phyloP scores from a whole-genome alignment of 176 grass and related monocot species.

The Rhynchospora tenuis region DNA sequence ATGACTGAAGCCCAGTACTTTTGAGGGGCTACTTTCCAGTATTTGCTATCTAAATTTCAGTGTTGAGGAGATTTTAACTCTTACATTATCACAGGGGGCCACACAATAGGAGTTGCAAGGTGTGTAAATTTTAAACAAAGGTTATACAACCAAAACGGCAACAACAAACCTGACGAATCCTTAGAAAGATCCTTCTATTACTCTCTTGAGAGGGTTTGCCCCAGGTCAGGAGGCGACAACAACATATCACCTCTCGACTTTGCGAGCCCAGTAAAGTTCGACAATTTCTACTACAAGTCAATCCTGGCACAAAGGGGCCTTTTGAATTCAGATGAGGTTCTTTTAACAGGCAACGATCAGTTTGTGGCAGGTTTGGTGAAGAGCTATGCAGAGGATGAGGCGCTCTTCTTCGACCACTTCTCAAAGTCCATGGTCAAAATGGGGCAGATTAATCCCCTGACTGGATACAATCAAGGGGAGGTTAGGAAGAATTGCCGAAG shows the following conservation, averaged over 20 bases:
- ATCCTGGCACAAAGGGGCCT: constrained; percentile 56
- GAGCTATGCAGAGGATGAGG: constrained; percentile 56
- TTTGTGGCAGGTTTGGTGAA: constrained; percentile 42
- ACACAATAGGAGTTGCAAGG: constrained; percentile 75
- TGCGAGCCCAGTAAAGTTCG: constrained; percentile 50
- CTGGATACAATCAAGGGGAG: constrained; percentile 44
- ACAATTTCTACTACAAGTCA: constrained; percentile 81
- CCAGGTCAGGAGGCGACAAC: constrained; percentile 53
- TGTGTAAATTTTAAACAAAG: constrained; percentile 79
- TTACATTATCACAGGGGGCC: constrained; percentile 45
- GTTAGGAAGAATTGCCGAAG: constrained; percentile 55
- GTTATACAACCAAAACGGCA: constrained; percentile 69
- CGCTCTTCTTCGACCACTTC: constrained; percentile 64
- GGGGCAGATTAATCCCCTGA: constrained; percentile 54
- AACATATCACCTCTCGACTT: constrained; percentile 50
- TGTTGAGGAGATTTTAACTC: not conserved
- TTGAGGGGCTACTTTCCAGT: not conserved
- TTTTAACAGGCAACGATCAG: constrained; percentile 50
- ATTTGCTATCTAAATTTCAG: not conserved
- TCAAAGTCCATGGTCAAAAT: constrained; percentile 72
- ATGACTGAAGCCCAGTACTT: not conserved
- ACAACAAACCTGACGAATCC: constrained; percentile 49
- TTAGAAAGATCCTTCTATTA: constrained; percentile 48
- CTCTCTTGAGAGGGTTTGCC: constrained; percentile 42
- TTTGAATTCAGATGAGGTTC: constrained; percentile 72